Evolutionary conservation across 2,329 filamentous ascomycete species (phyloP).

Genomic region (Penicillium brasilianum): DNA sequence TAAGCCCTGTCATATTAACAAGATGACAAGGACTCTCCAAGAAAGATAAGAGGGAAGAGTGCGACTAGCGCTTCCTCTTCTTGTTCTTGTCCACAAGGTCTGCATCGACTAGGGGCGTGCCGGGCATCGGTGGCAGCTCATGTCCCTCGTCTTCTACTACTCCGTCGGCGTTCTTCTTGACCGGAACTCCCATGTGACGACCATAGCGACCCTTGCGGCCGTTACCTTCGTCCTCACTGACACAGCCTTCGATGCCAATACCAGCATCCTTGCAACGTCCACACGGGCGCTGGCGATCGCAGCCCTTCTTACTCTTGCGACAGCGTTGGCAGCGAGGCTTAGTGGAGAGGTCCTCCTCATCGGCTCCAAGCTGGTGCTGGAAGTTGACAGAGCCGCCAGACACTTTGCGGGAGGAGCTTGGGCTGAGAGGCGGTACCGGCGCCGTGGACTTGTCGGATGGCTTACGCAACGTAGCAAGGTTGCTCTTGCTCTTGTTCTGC

Average conservation of each 20-base stretch:
- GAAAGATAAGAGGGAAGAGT: not conserved
- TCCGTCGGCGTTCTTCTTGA: conserved; percentile 59
- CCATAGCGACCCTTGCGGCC: conserved; percentile 92
- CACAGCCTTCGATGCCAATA: conserved; percentile 87
- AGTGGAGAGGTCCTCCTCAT: conserved; percentile 89
- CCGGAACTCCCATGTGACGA: conserved; percentile 69
- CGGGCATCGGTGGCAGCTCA: conserved; percentile 50
- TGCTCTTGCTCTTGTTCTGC: conserved; percentile 44
- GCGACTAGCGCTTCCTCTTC: conserved; percentile 67
- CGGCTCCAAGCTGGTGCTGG: conserved; percentile 65
- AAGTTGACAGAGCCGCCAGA: conserved; percentile 65
- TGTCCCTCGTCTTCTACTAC: conserved; percentile 59
- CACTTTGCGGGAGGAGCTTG: conserved; percentile 60
- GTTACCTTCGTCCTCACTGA: conserved; percentile 97
- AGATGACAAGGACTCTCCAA: not conserved
- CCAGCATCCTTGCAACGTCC: conserved; percentile 95
- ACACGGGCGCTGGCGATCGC: conserved; percentile 93
- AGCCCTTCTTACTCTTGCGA: conserved; percentile 99
- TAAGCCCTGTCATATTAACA: not conserved
- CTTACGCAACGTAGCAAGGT: conserved; percentile 45
- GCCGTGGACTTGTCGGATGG: conserved; percentile 39
- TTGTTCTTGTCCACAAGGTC: conserved; percentile 64
- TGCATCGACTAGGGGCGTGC: conserved; percentile 37
- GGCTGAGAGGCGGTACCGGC: conserved; percentile 35
- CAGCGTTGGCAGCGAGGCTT: conserved; percentile 98